Evolutionary conservation across 2,329 filamentous ascomycete species (phyloP).

Genomic region (Madurella mycetomatis): DNA sequence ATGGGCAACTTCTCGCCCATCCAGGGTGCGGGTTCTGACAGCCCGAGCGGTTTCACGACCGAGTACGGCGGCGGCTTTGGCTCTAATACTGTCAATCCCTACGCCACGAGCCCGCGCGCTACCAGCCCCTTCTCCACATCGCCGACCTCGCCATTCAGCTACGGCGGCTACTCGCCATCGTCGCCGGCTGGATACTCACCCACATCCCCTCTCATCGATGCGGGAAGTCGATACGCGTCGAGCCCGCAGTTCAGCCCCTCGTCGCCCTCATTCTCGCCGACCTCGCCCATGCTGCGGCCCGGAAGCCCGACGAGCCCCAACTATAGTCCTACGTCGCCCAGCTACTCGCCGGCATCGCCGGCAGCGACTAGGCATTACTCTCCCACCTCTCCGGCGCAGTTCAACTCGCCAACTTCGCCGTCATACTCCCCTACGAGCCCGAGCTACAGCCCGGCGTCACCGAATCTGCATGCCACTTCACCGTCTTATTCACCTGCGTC

Average conservation of each 20-base stretch:
- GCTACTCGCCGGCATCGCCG: slow-evolving; percentile 60
- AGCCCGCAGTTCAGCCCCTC: slow-evolving; percentile 61
- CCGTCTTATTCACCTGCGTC: slow-evolving; percentile 66
- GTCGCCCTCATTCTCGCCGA: slow-evolving; percentile 60
- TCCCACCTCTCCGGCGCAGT: slow-evolving; percentile 67
- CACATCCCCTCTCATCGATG: slow-evolving; percentile 62
- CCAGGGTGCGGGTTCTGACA: slow-evolving; percentile 67
- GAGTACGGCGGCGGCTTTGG: slow-evolving; percentile 54
- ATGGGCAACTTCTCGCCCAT: slow-evolving; percentile 72
- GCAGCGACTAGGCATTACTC: slow-evolving; percentile 55
- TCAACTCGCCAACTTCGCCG: slow-evolving; percentile 71
- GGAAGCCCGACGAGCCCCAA: slow-evolving; percentile 54
- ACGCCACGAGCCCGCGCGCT: slow-evolving; percentile 63
- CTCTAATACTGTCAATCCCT: slow-evolving; percentile 57
- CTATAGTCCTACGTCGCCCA: slow-evolving; percentile 63
- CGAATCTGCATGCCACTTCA: slow-evolving; percentile 51
- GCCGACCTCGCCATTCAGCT: slow-evolving; percentile 59
- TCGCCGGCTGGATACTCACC: slow-evolving; percentile 75
- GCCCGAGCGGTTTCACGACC: slow-evolving; percentile 60
- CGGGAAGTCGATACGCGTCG: slow-evolving; percentile 50
- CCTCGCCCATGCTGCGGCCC: slow-evolving; percentile 54
- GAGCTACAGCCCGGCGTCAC: slow-evolving; percentile 67
- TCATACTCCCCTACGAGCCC: slow-evolving; percentile 68
- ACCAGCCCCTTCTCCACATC: slow-evolving; percentile 75
- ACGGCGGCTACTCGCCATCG: slow-evolving; percentile 66